phyloP scores from a whole-genome alignment of 176 grass and related monocot genomes.

The Lolium perenne region DNA sequence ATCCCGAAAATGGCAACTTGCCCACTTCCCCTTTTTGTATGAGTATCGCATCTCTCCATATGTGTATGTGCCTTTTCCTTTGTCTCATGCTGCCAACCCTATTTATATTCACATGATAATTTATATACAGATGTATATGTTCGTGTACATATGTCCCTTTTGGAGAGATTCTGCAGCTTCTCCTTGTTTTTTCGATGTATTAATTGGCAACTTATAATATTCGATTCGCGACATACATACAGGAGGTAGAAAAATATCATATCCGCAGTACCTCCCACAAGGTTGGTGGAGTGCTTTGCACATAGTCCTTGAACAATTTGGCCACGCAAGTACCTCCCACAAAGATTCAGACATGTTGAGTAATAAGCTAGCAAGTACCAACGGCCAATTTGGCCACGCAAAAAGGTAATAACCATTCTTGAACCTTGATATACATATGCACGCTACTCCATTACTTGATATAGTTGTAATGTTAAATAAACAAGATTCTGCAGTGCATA shows the following conservation, averaged over 20 bases:
- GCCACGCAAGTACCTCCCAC: too few species aligned
- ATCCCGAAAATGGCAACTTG: slow-evolving; percentile 33
- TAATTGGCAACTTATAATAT: background rate
- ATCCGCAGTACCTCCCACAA: slow-evolving; percentile 22
- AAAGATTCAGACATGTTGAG: background rate
- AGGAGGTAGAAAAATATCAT: background rate
- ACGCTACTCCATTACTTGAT: background rate
- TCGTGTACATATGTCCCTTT: background rate
- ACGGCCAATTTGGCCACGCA: too few species aligned
- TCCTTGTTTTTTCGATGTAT: background rate
- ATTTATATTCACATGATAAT: background rate
- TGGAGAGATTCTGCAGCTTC: background rate
- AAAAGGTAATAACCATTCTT: background rate
- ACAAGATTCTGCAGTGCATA: background rate
- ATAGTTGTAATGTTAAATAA: too few species aligned
- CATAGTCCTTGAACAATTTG: slow-evolving; percentile 25
- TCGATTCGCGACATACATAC: background rate
- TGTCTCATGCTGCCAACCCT: slow-evolving; percentile 40
- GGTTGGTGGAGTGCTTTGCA: background rate
- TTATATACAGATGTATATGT: too few species aligned
- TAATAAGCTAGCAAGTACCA: background rate
- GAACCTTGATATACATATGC: background rate
- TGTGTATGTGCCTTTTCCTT: background rate
- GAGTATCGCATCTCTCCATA: too few species aligned
- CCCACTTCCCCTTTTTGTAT: background rate